Evolutionary conservation across 2,329 filamentous ascomycete genomes (phyloP).

Genomic region (Verticillium zaregamsianum): DNA sequence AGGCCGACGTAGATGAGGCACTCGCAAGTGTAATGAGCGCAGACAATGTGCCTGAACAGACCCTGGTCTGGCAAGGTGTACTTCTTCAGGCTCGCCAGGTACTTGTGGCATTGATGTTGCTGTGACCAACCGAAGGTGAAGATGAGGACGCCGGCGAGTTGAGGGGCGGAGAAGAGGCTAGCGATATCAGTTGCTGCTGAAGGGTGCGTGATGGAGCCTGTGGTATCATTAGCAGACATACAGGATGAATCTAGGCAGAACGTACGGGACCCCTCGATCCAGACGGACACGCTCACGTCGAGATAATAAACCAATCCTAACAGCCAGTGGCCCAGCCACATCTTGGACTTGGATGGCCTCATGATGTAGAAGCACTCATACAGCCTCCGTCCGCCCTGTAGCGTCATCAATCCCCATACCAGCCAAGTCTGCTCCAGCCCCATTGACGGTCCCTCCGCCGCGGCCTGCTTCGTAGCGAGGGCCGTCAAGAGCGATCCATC

Average conservation of each 20-base stretch:
- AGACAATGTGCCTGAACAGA: slow-evolving; percentile 69
- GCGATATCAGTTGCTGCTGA: not conserved
- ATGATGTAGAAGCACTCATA: slow-evolving; percentile 67
- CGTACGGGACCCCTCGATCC: slow-evolving; percentile 77
- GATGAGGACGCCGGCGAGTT: slow-evolving; percentile 51
- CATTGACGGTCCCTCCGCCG: slow-evolving; percentile 38
- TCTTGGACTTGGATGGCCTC: slow-evolving; percentile 66
- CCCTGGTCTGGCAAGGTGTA: slow-evolving; percentile 77
- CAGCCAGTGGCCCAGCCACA: slow-evolving; percentile 83
- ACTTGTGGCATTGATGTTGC: slow-evolving; percentile 70
- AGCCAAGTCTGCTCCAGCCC: slow-evolving; percentile 58
- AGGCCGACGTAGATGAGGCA: slow-evolving; percentile 80
- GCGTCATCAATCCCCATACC: slow-evolving; percentile 67
- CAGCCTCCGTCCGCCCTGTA: slow-evolving; percentile 72
- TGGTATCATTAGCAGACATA: not conserved
- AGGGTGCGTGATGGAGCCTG: slow-evolving; percentile 26
- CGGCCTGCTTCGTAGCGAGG: slow-evolving; percentile 35
- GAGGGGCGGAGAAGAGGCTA: slow-evolving; percentile 23
- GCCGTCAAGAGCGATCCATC: slow-evolving; percentile 49
- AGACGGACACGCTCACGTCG: slow-evolving; percentile 68
- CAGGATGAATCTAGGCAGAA: slow-evolving; percentile 6
- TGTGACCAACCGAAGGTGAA: slow-evolving; percentile 67
- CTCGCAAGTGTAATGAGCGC: slow-evolving; percentile 90
- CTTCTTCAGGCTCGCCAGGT: slow-evolving; percentile 68
- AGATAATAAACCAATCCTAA: slow-evolving; percentile 77